Base-by-base conservation (phyloP, 352 stramenopile species). In the Globisporangium uncinulatum region DNA sequence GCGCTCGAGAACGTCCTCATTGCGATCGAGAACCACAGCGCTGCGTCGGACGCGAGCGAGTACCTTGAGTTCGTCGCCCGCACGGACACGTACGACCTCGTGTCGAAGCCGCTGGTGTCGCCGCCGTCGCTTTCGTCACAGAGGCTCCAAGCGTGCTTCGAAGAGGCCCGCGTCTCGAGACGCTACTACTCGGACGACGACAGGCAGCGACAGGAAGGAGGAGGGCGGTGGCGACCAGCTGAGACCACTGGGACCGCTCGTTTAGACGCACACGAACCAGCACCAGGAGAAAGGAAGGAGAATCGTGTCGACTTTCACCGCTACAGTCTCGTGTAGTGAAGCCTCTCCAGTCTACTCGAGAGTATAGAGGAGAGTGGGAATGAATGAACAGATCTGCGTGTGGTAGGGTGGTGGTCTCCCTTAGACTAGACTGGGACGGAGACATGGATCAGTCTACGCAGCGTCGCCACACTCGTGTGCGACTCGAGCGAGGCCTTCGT, bases 61-160 rank as follows among this genome's bases (percentile, higher is more conserved):
- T 86, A 86, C 63, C 71, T 83, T 32, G 77, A 81, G 60, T 90
- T 90, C 63, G 54, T 86, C 42, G 77, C 77, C 34, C 71, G 87
- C 43, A 78, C 69, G 3, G 76, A 83, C 51, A 72, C 64, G 31
- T 84, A 87, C 66, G 73, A 81, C 20, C 67, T 74, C 52, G 73
- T 76, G 57, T 65, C 53, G 47, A 53, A 60, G 14, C 57, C 66
- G 19, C 71, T 58, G 17, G 32, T 31, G 36, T 79, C 68, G n/a
- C 69, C 66, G 51, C 67, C 51, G 54, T 66, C 57, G 21, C 21
- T 20, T 5, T 50, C 46, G 17, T 42, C 24, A 2, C 19, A 20
- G 17, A 9, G 41, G 6, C 9, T 46, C 41, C 17, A 46, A 20
- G 42, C 19, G 34, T 13, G 34, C 34, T 13, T 13, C 6, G 17